Base-by-base conservation (phyloP, 2,329 filamentous ascomycete genomes). In the Epichloe glyceriae region DNA sequence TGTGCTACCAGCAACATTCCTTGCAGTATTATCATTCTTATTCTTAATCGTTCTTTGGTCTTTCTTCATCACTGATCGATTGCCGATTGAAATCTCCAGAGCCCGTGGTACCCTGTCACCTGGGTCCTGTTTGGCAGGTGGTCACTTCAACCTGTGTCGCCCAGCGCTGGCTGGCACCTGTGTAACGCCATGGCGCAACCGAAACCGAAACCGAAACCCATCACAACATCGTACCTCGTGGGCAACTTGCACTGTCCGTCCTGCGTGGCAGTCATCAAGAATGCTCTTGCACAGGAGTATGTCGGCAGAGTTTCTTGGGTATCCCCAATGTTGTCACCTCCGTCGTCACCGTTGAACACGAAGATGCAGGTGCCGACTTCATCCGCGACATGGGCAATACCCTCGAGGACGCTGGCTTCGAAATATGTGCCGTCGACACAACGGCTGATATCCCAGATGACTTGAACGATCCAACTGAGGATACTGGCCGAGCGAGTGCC, bases 171-270 rank as follows among this genome's bases (percentile, higher is more conserved):
- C 42, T 39, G 4, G 15, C 49, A 38, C 49, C 17, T 38, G 51
- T 47, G 34, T n/a, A 30, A 54, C 53, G 57, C 40, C 55, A 68
- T 67, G 59, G 48, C 60, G 22, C 52, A 62, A 42, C 50, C 58
- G 14, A 26, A 26, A 26, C 50, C 58, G 14, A 26, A 26, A 26
- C 22, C 22, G 22, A 57, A 60, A 50, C 59, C 64, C 52, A 64
- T 71, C 52, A 76, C 73, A 12, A 83, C 79, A 2, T 82, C 78
- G 35, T 80, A 84, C 60, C 73, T 88, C 54, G 71, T 89, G 57
- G 78, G 75, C 54, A 88, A 89, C 64, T 73, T 89, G n/a, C 85
- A 89, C 67, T 88, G 85, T 68, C 81, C 84, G 14, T 85, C 83
- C 53, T 89, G 85, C 64, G 79, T 87, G 47, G 75, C 78, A 37